phyloP scores from a whole-genome alignment of 805 yeast genomes.

The Candida qinlingensis region DNA sequence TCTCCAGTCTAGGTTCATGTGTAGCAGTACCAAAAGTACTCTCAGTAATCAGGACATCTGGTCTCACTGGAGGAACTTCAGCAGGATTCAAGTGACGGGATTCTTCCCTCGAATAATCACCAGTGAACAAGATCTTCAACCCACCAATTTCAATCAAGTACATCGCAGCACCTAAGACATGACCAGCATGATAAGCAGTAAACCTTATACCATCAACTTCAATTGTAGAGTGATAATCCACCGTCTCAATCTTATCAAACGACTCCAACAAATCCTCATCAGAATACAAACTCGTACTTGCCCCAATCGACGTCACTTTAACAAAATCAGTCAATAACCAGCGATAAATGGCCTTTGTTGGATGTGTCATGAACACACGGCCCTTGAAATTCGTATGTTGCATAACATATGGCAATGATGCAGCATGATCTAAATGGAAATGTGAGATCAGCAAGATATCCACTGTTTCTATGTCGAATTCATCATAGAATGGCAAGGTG shows the following conservation, averaged over 20 bases:
- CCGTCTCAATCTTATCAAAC: conserved; percentile 85
- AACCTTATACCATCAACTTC: conserved; percentile 92
- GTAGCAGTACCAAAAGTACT: conserved; percentile 98
- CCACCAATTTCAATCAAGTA: conserved; percentile 94
- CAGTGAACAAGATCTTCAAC: conserved; percentile 81
- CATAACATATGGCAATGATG: conserved; percentile 96
- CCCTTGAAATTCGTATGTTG: conserved; percentile 94
- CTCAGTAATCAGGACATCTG: conserved; percentile 89
- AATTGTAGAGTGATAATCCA: conserved; percentile 92
- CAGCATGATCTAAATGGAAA: conserved; percentile 97
- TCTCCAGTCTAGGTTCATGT: conserved; percentile 83
- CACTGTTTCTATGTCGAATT: conserved; percentile 81
- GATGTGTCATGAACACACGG: conserved; percentile 97
- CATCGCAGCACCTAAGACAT: conserved; percentile 98
- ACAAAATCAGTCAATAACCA: conserved; percentile 95
- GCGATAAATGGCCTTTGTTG: conserved; percentile 95
- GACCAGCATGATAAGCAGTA: conserved; percentile 99
- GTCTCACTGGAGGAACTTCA: conserved; percentile 82
- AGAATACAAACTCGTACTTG: conserved; percentile 54
- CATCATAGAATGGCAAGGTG: conserved; percentile 93
- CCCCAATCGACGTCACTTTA: conserved; percentile 66
- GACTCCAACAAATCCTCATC: conserved; percentile 88
- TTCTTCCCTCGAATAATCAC: conserved; percentile 94
- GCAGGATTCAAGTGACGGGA: conserved; percentile 94
- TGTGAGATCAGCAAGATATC: conserved; percentile 87